These are phyloP conservation scores for Apiospora marii DNA, from an alignment of 2,329 filamentous ascomycete species.

Conservation along the genomic window DNA sequence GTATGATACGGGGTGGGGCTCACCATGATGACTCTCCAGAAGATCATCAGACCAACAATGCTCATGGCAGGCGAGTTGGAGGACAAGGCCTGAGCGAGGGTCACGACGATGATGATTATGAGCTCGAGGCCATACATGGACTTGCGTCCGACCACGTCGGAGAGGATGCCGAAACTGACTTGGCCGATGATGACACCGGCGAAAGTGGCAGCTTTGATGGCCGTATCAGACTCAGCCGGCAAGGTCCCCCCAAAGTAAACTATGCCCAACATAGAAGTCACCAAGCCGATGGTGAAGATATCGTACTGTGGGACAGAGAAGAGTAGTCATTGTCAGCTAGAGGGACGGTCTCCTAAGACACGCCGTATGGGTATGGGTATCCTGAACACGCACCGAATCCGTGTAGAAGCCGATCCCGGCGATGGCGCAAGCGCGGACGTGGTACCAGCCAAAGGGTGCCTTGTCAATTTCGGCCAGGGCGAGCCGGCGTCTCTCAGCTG, in stretches of 20 bases:
- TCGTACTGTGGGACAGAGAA: constrained; percentile 57
- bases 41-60: constrained; percentile 71
- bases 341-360: neutral
- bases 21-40: constrained; percentile 78
- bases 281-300: constrained; percentile 76
- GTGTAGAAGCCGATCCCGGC: constrained; percentile 87
- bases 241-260: constrained; percentile 73
- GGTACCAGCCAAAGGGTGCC: constrained; percentile 81
- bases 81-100: constrained; percentile 72
- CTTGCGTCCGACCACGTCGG: constrained; percentile 78
- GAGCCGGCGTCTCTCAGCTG: constrained; percentile 77
- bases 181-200: constrained; percentile 83
- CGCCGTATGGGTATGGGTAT: neutral
- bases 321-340: neutral
- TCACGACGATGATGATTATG: constrained; percentile 79
- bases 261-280: constrained; percentile 76
- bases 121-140: constrained; percentile 74
- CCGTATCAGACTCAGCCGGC: constrained; percentile 72
- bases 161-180: constrained; percentile 76
- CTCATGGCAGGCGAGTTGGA: constrained; percentile 66
- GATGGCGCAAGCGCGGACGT: constrained; percentile 75
- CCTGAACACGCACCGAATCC: constrained; percentile 57
- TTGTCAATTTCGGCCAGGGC: constrained; percentile 81
- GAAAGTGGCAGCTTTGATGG: constrained; percentile 83
- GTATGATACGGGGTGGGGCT: neutral